Percentiles rank a stretch among this genome's conserved stretches.
Evolutionary conservation across 139 green algal genomes (phyloP).

Genomic region (Tetratostichococcus sp.): DNA sequence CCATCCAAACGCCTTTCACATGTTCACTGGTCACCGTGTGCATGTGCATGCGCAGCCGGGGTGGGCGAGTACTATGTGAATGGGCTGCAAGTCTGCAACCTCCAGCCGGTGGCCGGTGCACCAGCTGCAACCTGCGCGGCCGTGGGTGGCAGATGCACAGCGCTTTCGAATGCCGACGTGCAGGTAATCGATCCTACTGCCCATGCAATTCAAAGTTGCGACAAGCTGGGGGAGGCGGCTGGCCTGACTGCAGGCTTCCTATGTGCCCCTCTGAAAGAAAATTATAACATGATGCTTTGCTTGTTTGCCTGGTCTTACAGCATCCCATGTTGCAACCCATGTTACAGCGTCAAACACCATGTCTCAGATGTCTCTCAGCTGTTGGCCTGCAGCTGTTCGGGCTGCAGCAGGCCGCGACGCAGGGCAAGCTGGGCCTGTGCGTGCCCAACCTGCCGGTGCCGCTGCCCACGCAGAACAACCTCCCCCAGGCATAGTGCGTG

Average conservation of each 20-base stretch:
- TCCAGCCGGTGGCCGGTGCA: neutral
- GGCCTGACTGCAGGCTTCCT: no score
- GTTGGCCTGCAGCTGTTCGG: neutral
- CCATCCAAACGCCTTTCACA: no score
- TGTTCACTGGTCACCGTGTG: no score
- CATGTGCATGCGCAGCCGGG: neutral
- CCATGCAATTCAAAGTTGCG: no score
- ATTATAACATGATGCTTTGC: no score
- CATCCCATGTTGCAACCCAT: neutral
- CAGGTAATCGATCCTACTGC: neutral
- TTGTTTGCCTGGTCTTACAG: no score
- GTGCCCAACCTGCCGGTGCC: neutral
- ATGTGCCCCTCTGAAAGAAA: no score
- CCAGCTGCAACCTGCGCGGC: neutral
- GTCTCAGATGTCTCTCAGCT: no score
- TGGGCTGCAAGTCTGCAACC: neutral
- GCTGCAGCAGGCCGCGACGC: neutral
- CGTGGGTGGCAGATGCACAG: neutral
- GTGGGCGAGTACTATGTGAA: neutral
- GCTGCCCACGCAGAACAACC: neutral
- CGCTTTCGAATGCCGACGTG: neutral
- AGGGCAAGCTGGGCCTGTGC: neutral
- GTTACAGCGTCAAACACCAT: no score
- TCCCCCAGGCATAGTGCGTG: neutral
- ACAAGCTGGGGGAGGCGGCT: no score